Conservation (phyloP, 2,329 filamentous ascomycete genomes). For the Westerdykella ornata region DNA sequence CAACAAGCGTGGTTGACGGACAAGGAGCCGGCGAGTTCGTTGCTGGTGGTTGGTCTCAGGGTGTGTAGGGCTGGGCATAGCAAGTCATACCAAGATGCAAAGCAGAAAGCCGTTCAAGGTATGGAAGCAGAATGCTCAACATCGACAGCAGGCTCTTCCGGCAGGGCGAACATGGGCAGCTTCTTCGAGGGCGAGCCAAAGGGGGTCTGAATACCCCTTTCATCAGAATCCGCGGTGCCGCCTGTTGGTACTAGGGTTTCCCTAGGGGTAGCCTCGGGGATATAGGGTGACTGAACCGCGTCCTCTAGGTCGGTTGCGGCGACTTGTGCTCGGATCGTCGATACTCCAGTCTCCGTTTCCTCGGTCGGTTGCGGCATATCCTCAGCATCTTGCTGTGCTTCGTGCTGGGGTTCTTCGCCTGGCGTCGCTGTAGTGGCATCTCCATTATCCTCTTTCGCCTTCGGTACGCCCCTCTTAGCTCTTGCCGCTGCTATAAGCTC, state of each 20-base stretch:
- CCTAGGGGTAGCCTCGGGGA: constrained; percentile 2
- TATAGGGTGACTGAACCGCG: constrained; percentile 3
- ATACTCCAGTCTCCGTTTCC: constrained; percentile 20
- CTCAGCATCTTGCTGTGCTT: constrained; percentile 9
- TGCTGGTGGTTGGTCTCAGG: no score
- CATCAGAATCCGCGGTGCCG: neutral
- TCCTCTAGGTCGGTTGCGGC: constrained; percentile 12
- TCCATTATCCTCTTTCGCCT: constrained; percentile 14
- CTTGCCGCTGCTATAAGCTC: constrained; percentile 68
- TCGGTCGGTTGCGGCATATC: constrained; percentile 11
- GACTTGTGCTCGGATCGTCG: constrained; percentile 19
- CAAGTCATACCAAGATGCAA: no score
- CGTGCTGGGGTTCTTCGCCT: neutral
- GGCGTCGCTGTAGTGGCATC: no score
- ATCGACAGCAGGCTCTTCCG: constrained; percentile 38
- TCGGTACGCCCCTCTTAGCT: constrained; percentile 43
- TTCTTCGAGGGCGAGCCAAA: constrained; percentile 26
- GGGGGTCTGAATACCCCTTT: constrained; percentile 15
- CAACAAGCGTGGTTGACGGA: no score
- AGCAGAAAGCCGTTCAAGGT: constrained; percentile 5
- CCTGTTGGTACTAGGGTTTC: neutral
- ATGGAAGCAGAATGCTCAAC: constrained; percentile 26
- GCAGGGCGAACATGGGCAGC: constrained; percentile 41
- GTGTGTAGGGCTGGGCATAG: no score
- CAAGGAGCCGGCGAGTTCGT: no score